Evolutionary conservation across 1,284 basidiomycete species (phyloP), one percentile per base, ranked within the genome.

Genomic region (Ganoderma boninense): DNA sequence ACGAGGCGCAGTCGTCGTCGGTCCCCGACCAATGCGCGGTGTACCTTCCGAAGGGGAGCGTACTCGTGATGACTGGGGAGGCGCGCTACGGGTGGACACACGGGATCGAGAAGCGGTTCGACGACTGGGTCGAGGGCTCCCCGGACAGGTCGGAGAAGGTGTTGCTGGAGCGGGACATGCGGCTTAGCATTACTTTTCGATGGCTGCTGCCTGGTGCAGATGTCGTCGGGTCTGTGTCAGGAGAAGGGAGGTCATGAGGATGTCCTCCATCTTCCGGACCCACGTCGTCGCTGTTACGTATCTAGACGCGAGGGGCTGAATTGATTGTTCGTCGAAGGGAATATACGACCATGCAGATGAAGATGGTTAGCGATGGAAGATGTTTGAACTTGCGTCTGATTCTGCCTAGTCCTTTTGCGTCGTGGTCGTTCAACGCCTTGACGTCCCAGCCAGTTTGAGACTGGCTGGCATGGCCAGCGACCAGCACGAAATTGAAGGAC

Each of bases 161-260:
- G 29, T 72, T 77, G 42, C 23, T 85, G 85, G 85, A 81, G 67
- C 83, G 94, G 68, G 85, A 84, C 3, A 80, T 86, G 29, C 83
- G 94, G 59, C 80, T 95, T 69, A 95, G 93, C 77, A 85, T 95
- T 63, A 95, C 94, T 6, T 91, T 94, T 80, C 85, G 94, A 57
- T 93, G 93, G 91, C 77, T 95, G 63, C 84, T 94, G 14, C 89
- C 90, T 26, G 93, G 92, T 0, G 94, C 93, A 59, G 91, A 95
- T 69, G 79, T 93, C 40, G 89, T 95, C 18, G 81, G 77, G 1
- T 57, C 68, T 44, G 49, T 68, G n/a, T 32, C 10, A 10, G 18
- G 38, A 42, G 38, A 26, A 35, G 23, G 40, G n/a, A 43, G 59
- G 38, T 23, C 59, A 40, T 43, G 59, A 23, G n/a, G 40, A 65